These are phyloP conservation scores for Hypoxylon sp. DNA, from an alignment of 2,329 filamentous ascomycete genomes.

Conservation along the genomic window DNA sequence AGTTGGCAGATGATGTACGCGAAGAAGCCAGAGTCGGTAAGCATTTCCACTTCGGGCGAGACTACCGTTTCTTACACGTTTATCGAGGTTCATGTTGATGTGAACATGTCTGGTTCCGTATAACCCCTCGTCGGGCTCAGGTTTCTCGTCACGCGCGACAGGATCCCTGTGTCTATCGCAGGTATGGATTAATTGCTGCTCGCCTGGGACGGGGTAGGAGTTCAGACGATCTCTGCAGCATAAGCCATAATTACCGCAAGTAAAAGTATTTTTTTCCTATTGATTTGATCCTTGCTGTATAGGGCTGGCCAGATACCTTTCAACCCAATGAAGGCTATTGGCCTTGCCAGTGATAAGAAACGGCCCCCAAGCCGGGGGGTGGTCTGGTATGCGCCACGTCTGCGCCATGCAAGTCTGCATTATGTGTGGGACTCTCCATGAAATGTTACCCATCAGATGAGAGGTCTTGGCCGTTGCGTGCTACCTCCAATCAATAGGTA, in stretches of 20 bases:
- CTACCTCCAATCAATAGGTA: neutral
- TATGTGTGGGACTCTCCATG: constrained; percentile 1
- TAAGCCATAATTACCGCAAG: constrained; percentile 15
- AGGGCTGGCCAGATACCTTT: neutral
- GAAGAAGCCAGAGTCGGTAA: neutral
- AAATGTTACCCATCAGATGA: constrained; percentile 2
- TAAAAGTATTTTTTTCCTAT: neutral
- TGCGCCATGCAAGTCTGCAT: neutral
- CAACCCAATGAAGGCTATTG: constrained; percentile 1
- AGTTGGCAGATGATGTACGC: constrained; percentile 3
- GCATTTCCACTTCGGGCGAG: neutral
- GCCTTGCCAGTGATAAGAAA: constrained; percentile 1
- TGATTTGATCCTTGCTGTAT: neutral
- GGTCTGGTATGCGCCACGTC: neutral
- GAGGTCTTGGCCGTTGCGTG: constrained; percentile 1
- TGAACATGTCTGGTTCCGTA: neutral
- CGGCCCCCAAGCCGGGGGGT: neutral
- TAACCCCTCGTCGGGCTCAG: constrained; percentile 1
- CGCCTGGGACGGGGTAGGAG: neutral
- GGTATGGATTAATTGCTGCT: neutral
- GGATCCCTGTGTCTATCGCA: constrained; percentile 5
- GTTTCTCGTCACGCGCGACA: neutral
- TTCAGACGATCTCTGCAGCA: neutral
- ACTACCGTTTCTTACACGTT: constrained; percentile 6
- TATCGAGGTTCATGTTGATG: neutral